Conservation (phyloP, 1,139 yeast species). For the Lodderomyces theae region DNA sequence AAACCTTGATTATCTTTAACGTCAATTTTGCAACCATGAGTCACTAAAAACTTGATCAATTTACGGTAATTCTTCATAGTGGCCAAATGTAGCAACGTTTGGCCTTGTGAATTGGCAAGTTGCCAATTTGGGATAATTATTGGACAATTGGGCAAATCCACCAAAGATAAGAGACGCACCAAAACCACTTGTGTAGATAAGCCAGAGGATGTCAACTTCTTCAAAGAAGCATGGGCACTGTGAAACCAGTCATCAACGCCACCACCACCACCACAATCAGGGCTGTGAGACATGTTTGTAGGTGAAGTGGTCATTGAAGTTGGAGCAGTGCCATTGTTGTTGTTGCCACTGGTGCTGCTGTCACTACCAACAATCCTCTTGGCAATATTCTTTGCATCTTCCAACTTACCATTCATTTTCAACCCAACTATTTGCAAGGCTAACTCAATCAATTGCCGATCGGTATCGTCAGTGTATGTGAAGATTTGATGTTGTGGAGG, state of each 20-base stretch:
- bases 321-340: conserved; percentile 6
- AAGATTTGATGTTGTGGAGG: conserved; percentile 58
- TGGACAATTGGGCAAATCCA: conserved; percentile 62
- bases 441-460: conserved; percentile 83
- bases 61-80: conserved; percentile 67
- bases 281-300: conserved; percentile 5
- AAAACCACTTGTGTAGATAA: conserved; percentile 57
- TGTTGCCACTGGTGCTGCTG: conserved; percentile 14
- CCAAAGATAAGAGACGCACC: conserved; percentile 61
- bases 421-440: conserved; percentile 93
- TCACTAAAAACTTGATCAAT: conserved; percentile 61
- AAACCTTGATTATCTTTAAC: conserved; percentile 74
- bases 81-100: conserved; percentile 82
- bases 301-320: conserved; percentile 6
- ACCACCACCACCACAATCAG: conserved; percentile 13
- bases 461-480: conserved; percentile 91
- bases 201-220: conserved; percentile 46
- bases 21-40: conserved; percentile 79
- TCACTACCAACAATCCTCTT: conserved; percentile 76
- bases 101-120: conserved; percentile 76
- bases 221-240: conserved; percentile 46
- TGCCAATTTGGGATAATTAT: conserved; percentile 73
- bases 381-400: conserved; percentile 89
- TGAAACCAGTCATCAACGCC: conserved; percentile 43
- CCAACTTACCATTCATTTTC: conserved; percentile 91